Percentiles rank a stretch among this genome's conserved stretches.
Evolutionary conservation across 768 basidiomycete genomes (phyloP).

Genomic region (Gymnopilus junonius): DNA sequence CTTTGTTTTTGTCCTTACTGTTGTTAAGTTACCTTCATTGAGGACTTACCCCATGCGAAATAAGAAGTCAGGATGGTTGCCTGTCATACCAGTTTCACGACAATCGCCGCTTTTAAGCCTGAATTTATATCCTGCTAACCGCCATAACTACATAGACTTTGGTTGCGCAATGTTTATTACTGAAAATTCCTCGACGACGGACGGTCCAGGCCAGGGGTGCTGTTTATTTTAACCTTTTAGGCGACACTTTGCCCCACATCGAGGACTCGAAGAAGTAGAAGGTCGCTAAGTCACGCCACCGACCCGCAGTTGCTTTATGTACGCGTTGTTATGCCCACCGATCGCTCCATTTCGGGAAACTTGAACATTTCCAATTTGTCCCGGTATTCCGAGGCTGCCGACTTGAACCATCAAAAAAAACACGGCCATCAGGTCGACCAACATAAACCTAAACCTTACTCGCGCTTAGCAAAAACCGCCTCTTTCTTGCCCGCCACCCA

Average conservation of each 20-base stretch:
- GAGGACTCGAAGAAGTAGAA: no score
- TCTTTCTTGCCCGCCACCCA: not conserved
- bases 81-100: not conserved
- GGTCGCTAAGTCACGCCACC: conserved; percentile 3
- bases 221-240: not conserved
- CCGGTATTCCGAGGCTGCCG: not conserved
- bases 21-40: no score
- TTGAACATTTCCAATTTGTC: conserved; percentile 4
- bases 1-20: not conserved
- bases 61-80: not conserved
- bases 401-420: not conserved
- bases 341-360: conserved; percentile 10
- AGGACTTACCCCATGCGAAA: not conserved
- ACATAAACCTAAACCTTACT: not conserved
- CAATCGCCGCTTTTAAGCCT: not conserved
- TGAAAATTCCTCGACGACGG: not conserved
- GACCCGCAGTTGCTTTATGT: conserved; percentile 9
- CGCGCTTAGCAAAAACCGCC: not conserved
- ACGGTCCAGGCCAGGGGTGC: not conserved
- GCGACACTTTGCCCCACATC: not conserved
- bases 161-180: not conserved
- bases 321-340: conserved; percentile 26
- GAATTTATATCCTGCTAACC: not conserved
- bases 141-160: not conserved
- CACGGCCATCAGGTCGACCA: not conserved